A percentile compares a stretch with the other conserved stretches of the same genome.
phyloP scores from a whole-genome alignment of 352 stramenopile species.

The Thalassiosira livingstoniorum region DNA sequence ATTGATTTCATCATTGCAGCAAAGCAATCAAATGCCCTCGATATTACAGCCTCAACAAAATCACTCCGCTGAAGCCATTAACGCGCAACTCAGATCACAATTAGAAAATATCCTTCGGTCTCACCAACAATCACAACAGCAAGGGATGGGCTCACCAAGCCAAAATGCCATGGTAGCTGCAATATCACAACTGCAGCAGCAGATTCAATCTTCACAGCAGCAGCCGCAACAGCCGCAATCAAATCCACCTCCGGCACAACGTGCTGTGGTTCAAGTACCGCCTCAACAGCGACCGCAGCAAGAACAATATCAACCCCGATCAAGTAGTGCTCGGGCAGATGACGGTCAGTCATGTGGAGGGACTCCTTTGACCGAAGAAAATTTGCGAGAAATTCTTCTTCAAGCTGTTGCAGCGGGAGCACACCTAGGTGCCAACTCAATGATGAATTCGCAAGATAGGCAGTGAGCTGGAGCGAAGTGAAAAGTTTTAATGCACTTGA shows the following conservation, averaged over 20 bases:
- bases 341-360: too few relatives aligned
- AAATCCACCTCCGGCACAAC: background rate
- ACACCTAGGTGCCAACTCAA: background rate
- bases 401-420: background rate
- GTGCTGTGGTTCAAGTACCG: too few relatives aligned
- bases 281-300: background rate
- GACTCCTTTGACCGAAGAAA: background rate
- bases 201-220: background rate
- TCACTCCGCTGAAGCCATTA: too few relatives aligned
- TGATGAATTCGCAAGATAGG: too few relatives aligned
- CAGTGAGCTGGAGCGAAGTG: too few relatives aligned
- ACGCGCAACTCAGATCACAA: too few relatives aligned
- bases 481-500: too few relatives aligned
- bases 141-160: background rate
- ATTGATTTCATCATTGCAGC: too few relatives aligned
- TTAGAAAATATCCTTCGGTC: too few relatives aligned
- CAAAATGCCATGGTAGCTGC: background rate
- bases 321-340: too few relatives aligned
- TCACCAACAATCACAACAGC: background rate
- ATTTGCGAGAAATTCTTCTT: background rate
- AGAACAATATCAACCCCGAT: background rate
- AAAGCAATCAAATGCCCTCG: too few relatives aligned
- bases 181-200: background rate
- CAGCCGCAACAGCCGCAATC: background rate
- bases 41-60: too few relatives aligned